Percentiles rank a stretch among this genome's conserved stretches.
Conservation (phyloP, 768 basidiomycete genomes). For the Collybia nuda region DNA sequence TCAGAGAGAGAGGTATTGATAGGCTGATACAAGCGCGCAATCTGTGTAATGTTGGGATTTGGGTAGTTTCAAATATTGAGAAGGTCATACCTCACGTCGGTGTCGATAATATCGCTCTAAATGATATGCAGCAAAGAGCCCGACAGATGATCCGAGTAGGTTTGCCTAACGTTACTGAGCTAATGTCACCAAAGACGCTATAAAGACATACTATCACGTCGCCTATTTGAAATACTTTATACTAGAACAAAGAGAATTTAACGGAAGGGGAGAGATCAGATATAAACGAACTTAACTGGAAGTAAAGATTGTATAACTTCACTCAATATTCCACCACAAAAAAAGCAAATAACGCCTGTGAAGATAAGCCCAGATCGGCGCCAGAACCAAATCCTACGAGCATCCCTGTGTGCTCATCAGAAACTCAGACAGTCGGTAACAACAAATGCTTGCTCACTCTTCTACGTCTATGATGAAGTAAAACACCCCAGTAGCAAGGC, state of each 20-base stretch:
- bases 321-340: conserved; percentile 79
- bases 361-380: conserved; percentile 68
- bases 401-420: conserved; percentile 49
- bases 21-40: conserved; percentile 76
- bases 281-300: conserved; percentile 49
- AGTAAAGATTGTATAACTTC: conserved; percentile 80
- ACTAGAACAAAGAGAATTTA: conserved; percentile 31
- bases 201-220: conserved; percentile 58
- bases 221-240: conserved; percentile 70
- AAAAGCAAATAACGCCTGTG: conserved; percentile 69
- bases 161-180: conserved; percentile 57
- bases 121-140: conserved; percentile 64
- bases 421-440: not conserved
- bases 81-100: conserved; percentile 61
- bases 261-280: not conserved
- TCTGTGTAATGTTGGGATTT: conserved; percentile 36
- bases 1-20: conserved; percentile 54
- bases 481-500: conserved; percentile 73
- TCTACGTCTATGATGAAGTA: conserved; percentile 89
- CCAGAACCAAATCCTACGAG: conserved; percentile 87
- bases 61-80: not conserved
- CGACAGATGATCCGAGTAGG: conserved; percentile 67
- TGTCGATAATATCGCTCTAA: conserved; percentile 76
- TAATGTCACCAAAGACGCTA: conserved; percentile 3
- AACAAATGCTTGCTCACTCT: conserved; percentile 52